Evolutionary conservation across 495 filamentous ascomycete species (phyloP), one percentile per base, ranked within the genome.

Genomic region (Aspergillus nidulans): DNA sequence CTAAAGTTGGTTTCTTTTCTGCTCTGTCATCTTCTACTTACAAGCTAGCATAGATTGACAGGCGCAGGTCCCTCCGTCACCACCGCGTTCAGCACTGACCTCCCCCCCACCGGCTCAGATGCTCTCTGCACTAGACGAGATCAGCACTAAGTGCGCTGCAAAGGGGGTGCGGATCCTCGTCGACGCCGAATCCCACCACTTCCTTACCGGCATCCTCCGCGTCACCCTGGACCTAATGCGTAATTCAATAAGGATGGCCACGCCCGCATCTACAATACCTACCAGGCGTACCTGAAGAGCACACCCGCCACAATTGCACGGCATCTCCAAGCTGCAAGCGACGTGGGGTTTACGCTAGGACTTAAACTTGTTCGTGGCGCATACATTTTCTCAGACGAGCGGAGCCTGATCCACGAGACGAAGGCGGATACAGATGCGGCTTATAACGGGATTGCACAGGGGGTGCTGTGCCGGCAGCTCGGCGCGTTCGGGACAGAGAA

Each of bases 341-440:
- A 79, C 40, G 85, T 89, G 40, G 81, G 79, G 0, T 94, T 34
- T 12, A 34, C 84, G 0, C 72, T 95, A 2, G 91, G 92, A 8
- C 78, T 92, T 9, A 97, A 97, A 67, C 77, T 97, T 0, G 92
- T 97, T 3, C 79, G 92, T 16, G 92, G 92, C 13, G 92, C 92
- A 2, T 97, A 96, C 66, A 75, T 97, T 10, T 79, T 78, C n/a
- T 78, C 79, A 2, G 92, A 96, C 65, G 84, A 89, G 0, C 57
- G 30, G 8, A 34, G 30, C 9, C 30, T 34, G 8, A 34, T 34
- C 30, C 84, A 87, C 62, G 83, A 85, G 41, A 89, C 82, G 34
- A 92, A 92, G 68, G 80, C 4, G 2, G 30, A 34, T 12, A 34
- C 30, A 12, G 83, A 83, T 59, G 55, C 62, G 6, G 72, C 72